Conservation (phyloP, 768 basidiomycete species). For the Leccinum ochraceum region DNA sequence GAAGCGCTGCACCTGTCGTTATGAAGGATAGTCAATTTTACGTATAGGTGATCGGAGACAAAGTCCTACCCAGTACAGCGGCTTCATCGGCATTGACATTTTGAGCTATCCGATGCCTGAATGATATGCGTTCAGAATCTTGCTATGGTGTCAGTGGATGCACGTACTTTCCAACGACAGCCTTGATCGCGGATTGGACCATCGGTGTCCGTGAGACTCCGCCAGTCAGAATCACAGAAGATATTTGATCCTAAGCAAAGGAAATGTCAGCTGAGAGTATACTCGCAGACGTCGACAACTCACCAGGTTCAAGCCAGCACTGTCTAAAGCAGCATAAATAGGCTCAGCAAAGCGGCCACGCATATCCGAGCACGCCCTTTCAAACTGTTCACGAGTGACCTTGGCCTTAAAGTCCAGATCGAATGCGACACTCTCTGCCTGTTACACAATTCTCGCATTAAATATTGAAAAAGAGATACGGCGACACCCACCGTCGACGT, state of each 20-base stretch:
- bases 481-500: constrained; percentile 56
- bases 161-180: constrained; percentile 75
- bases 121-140: constrained; percentile 1
- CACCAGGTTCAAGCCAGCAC: constrained; percentile 69
- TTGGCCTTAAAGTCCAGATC: constrained; percentile 76
- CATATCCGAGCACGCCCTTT: constrained; percentile 69
- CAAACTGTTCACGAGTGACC: constrained; percentile 77
- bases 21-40: constrained; percentile 5
- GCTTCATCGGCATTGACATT: constrained; percentile 99
- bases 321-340: constrained; percentile 68
- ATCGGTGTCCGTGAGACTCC: constrained; percentile 87
- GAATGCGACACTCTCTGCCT: too few species aligned
- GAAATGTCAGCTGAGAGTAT: not conserved
- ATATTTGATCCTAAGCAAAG: constrained; percentile 66
- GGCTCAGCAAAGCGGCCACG: constrained; percentile 64
- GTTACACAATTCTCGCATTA: constrained; percentile 8
- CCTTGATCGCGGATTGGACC: constrained; percentile 81
- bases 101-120: constrained; percentile 79
- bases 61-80: constrained; percentile 70
- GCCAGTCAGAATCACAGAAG: constrained; percentile 91
- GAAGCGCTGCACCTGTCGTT: constrained; percentile 71
- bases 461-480: not conserved
- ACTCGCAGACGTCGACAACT: constrained; percentile 17
- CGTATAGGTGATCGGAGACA: not conserved
- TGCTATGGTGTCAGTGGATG: not conserved